phyloP scores from a whole-genome alignment of 495 filamentous ascomycete species.

The Lichenothelia convexa region DNA sequence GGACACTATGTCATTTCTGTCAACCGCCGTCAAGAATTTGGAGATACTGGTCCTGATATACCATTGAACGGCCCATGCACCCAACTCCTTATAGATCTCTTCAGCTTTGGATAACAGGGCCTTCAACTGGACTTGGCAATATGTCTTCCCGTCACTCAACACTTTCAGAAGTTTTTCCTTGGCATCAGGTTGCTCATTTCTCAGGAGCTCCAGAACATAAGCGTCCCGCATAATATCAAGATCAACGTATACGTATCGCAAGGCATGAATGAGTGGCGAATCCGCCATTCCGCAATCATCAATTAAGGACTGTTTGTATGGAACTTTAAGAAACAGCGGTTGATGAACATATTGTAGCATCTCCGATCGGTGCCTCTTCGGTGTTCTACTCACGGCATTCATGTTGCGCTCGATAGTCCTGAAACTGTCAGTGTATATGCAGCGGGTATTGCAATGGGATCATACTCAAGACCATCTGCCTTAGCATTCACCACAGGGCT shows the following conservation, averaged over 20 bases:
- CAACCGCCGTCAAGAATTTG: constrained; percentile 1
- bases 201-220: constrained; percentile 35
- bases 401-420: constrained; percentile 60
- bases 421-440: constrained; percentile 24
- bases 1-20: constrained; percentile 22
- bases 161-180: constrained; percentile 26
- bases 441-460: neutral
- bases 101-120: constrained; percentile 30
- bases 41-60: constrained; percentile 43
- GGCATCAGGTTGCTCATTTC: constrained; percentile 15
- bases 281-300: constrained; percentile 5
- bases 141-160: constrained; percentile 37
- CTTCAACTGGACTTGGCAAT: constrained; percentile 43
- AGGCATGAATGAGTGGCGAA: constrained; percentile 5
- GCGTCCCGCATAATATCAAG: constrained; percentile 56
- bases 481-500: constrained; percentile 53
- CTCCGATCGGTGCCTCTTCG: constrained; percentile 51
- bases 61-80: constrained; percentile 52
- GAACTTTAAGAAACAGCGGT: constrained; percentile 38
- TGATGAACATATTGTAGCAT: constrained; percentile 47
- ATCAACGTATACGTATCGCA: constrained; percentile 16
- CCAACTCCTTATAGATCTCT: constrained; percentile 46
- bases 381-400: constrained; percentile 52
- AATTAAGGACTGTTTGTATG: constrained; percentile 20
- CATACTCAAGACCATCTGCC: constrained; percentile 28